Base-by-base conservation (phyloP, 768 basidiomycete genomes). In the Obba rivulosa region DNA sequence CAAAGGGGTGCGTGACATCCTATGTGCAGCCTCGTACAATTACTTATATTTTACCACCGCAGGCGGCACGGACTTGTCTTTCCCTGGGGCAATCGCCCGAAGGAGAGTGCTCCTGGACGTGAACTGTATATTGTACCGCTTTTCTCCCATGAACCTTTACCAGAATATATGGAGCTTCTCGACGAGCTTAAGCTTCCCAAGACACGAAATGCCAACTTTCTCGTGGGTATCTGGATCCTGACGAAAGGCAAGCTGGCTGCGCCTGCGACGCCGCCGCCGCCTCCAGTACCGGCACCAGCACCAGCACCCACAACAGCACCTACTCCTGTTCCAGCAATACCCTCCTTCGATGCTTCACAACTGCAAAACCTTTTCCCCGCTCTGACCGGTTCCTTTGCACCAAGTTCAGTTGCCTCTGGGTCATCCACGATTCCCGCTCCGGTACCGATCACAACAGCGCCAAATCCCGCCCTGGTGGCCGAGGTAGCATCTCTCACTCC, bases 81-180 rank as follows among this genome's bases (percentile, higher is more conserved):
- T 54, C 90, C 90, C 8, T 92, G 90, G 90, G 86, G 89, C 1
- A 72, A 71, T 41, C 76, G 79, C 35, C 83, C 87, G 8, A 83
- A 85, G 54, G 84, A 90, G 10, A 68, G 78, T 58, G 74, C 79
- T 48, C 85, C 87, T 35, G 92, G 91, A 28, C 85, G 87, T 48
- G 92, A 95, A 62, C 67, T 94, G 31, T 95, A 95, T 58, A 78
- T 94, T 55, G 76, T 94, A 16, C 92, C 92, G 1, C 66, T 95
- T 14, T 69, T 75, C 18, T 73, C 85, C 20, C 73, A 67, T 23
- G 76, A 84, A 43, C 73, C 82, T 0, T 67, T 93, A 2, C 92
- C 92, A 1, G 92, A 94, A 50, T 94, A 82, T 57, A 75, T 94
- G 55, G 89, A 92, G 57, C 71, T 94, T 1, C 65, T 92, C 41